phyloP scores from a whole-genome alignment of 208 protist species.

The Trypanosoma cruzi region DNA sequence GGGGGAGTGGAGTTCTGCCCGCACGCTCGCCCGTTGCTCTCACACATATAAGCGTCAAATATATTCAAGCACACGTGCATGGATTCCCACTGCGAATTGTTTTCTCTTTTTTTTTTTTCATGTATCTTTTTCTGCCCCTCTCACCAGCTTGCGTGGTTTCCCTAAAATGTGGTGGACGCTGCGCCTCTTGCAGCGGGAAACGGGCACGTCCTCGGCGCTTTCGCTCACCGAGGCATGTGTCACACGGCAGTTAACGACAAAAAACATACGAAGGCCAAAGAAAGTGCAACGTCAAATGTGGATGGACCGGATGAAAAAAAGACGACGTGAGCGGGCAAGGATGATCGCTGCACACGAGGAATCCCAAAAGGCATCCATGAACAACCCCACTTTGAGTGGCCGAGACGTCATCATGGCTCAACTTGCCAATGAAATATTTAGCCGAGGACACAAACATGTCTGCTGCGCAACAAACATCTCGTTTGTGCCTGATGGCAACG shows the following conservation, averaged over 20 bases:
- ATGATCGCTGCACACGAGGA: conserved; percentile 54
- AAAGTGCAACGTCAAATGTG: conserved; percentile 31
- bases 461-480: conserved; percentile 79
- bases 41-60: too few relatives aligned
- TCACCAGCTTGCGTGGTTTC: not conserved
- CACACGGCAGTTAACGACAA: conserved; percentile 49
- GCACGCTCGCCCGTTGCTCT: too few relatives aligned
- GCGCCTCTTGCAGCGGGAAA: conserved; percentile 9
- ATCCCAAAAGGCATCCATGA: conserved; percentile 36
- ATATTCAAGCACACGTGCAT: too few relatives aligned
- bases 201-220: not conserved
- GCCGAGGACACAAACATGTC: conserved; percentile 69
- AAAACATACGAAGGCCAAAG: conserved; percentile 48
- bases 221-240: conserved; percentile 47
- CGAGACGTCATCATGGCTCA: conserved; percentile 77
- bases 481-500: conserved; percentile 87
- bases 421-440: conserved; percentile 85
- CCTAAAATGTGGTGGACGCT: conserved; percentile 16
- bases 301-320: conserved; percentile 49
- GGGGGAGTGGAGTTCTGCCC: too few relatives aligned
- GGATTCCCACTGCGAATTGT: too few relatives aligned
- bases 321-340: conserved; percentile 33
- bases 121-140: conserved; percentile 27
- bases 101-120: conserved; percentile 1
- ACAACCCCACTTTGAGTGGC: conserved; percentile 40